Conservation (phyloP, 768 basidiomycete species). For the Boletus speciosus region DNA sequence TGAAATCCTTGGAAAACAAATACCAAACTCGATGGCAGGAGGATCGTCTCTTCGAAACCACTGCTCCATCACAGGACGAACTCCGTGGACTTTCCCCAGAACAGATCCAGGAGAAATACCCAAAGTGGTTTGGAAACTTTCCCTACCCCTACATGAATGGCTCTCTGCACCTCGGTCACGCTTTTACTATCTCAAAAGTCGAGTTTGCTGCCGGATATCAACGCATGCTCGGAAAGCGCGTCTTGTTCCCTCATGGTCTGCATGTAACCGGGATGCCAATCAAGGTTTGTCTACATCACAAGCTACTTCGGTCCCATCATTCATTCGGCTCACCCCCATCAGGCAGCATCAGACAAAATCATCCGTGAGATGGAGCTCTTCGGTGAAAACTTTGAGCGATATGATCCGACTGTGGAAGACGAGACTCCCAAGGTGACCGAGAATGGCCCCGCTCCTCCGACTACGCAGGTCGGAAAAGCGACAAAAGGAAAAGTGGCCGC, state of each 20-base stretch:
- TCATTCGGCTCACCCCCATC: neutral
- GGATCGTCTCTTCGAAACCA: conserved; percentile 77
- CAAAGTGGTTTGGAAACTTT: conserved; percentile 98
- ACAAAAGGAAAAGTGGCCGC: conserved; percentile 95
- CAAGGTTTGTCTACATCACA: conserved; percentile 61
- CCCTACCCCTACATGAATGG: conserved; percentile 99
- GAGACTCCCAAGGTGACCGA: conserved; percentile 39
- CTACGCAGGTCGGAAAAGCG: conserved; percentile 67
- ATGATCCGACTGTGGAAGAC: conserved; percentile 44
- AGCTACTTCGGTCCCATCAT: neutral
- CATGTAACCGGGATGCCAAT: conserved; percentile 99
- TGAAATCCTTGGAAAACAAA: conserved; percentile 77
- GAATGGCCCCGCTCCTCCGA: conserved; percentile 38
- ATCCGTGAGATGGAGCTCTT: conserved; percentile 97
- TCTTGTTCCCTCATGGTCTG: conserved; percentile 95
- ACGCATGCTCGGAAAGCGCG: conserved; percentile 90
- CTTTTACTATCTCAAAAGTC: conserved; percentile 96
- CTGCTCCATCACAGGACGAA: conserved; percentile 70
- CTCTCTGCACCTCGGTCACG: conserved; percentile 93
- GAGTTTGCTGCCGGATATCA: conserved; percentile 96
- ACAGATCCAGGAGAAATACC: conserved; percentile 71
- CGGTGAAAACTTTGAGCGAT: conserved; percentile 78
- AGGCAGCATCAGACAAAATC: conserved; percentile 98
- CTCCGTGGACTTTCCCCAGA: conserved; percentile 58
- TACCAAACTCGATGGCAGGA: conserved; percentile 82